phyloP scores from a whole-genome alignment of 2,329 filamentous ascomycete genomes.

The Diplocarpon mali region DNA sequence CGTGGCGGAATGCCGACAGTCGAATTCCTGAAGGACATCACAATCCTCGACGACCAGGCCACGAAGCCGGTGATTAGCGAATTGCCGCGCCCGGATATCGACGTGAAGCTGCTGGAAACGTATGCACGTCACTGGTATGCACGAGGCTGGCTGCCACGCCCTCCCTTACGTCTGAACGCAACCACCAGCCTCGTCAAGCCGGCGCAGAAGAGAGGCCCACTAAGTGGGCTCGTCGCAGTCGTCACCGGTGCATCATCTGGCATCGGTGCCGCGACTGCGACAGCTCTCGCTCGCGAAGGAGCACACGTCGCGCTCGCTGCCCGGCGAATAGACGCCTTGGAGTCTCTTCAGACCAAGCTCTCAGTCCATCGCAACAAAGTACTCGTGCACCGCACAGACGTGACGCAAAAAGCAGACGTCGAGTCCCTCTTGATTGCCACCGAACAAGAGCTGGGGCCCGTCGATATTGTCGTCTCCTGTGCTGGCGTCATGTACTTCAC shows the following conservation, averaged over 20 bases:
- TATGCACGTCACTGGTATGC: constrained; percentile 75
- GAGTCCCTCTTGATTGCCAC: constrained; percentile 51
- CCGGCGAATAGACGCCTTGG: constrained; percentile 57
- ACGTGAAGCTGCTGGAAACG: constrained; percentile 59
- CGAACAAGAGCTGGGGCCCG: constrained; percentile 51
- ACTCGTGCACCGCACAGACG: constrained; percentile 59
- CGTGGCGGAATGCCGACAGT: constrained; percentile 70
- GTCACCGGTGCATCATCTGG: constrained; percentile 73
- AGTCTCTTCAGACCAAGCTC: constrained; percentile 52
- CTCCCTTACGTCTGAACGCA: constrained; percentile 42
- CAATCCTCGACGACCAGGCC: constrained; percentile 59
- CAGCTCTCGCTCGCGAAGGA: constrained; percentile 57
- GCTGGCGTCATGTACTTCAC: constrained; percentile 86
- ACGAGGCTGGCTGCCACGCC: constrained; percentile 59
- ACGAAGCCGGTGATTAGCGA: constrained; percentile 49
- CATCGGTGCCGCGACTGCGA: constrained; percentile 65
- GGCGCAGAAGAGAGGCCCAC: constrained; percentile 38
- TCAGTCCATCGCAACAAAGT: constrained; percentile 49
- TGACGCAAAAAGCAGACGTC: constrained; percentile 56
- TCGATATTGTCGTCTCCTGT: constrained; percentile 71
- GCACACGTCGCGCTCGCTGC: constrained; percentile 63
- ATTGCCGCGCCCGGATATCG: constrained; percentile 57
- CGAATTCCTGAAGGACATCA: constrained; percentile 59
- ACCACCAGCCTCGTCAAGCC: constrained; percentile 29
- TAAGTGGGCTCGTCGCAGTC: constrained; percentile 60